These are phyloP conservation scores for Linnemannia zychae DNA, from an alignment of 192 early-diverging fungal genomes.

Conservation along the genomic window DNA sequence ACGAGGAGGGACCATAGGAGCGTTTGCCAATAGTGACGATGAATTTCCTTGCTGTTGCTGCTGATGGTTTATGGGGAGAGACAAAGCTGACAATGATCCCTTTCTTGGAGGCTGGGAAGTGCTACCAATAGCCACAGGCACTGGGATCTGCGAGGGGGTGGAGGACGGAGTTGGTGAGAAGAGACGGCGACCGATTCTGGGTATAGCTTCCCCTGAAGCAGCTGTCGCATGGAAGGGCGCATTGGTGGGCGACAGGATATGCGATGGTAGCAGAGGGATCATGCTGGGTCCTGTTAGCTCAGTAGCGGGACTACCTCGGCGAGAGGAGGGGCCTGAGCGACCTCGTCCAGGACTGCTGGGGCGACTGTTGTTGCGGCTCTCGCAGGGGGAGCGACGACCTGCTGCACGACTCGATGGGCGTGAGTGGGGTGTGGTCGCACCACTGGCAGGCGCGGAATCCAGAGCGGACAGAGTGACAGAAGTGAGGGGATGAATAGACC, in stretches of 20 bases:
- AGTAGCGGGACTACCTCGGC: neutral
- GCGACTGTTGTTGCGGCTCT: constrained; percentile 2
- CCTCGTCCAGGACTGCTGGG: neutral
- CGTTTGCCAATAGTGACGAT: neutral
- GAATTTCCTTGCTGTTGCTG: neutral
- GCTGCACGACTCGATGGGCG: neutral
- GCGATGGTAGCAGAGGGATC: neutral
- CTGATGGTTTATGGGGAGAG: neutral
- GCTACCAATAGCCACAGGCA: neutral
- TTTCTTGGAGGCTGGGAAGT: constrained; percentile 15
- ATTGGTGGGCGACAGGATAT: neutral
- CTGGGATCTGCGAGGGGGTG: neutral
- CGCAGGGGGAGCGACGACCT: neutral
- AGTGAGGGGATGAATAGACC: neutral
- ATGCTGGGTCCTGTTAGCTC: neutral
- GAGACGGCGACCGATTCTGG: neutral
- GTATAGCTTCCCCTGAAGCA: neutral
- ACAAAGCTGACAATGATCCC: constrained; percentile 2
- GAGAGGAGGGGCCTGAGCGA: neutral
- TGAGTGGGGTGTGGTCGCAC: neutral
- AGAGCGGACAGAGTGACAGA: neutral
- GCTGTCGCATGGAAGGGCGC: neutral
- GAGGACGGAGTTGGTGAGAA: neutral
- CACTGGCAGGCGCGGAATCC: neutral
- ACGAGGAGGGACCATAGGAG: neutral